phyloP scores from a whole-genome alignment of 352 stramenopile genomes.

The Phytophthora cactorum region DNA sequence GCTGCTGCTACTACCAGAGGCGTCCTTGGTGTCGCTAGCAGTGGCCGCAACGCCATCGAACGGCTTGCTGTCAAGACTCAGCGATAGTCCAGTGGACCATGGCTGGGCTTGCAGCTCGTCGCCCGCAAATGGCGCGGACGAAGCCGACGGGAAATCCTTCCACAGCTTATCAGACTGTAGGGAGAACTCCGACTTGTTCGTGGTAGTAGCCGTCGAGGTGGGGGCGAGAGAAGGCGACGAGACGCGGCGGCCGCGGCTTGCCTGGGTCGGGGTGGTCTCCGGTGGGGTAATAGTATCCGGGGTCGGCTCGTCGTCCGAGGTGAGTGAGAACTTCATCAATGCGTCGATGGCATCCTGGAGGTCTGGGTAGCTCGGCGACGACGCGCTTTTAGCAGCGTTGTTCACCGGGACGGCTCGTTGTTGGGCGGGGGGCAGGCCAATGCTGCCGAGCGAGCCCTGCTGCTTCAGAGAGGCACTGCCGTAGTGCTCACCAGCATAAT shows the following conservation, averaged over 20 bases:
- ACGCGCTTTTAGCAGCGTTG: slow-evolving; percentile 36
- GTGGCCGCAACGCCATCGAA: slow-evolving; percentile 38
- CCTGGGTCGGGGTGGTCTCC: slow-evolving; percentile 20
- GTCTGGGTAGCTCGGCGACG: slow-evolving; percentile 66
- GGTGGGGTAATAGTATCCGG: slow-evolving; percentile 42
- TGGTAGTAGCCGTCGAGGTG: slow-evolving; percentile 14
- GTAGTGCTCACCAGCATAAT: slow-evolving; percentile 63
- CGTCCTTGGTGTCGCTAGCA: slow-evolving; percentile 31
- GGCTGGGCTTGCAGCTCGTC: slow-evolving; percentile 56
- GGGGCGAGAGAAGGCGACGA: slow-evolving; percentile 30
- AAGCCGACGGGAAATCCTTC: slow-evolving; percentile 74
- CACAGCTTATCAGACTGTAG: slow-evolving; percentile 74
- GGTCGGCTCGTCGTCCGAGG: slow-evolving; percentile 47
- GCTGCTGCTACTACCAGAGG: slow-evolving; percentile 46
- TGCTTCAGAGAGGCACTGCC: slow-evolving; percentile 35
- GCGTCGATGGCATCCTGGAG: slow-evolving; percentile 89
- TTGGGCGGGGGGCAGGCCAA: slow-evolving; percentile 37
- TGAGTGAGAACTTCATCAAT: slow-evolving; percentile 88
- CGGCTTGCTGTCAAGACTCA: slow-evolving; percentile 64
- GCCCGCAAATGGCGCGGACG: slow-evolving; percentile 26
- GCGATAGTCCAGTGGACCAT: slow-evolving; percentile 65
- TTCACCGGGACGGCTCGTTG: slow-evolving; percentile 28
- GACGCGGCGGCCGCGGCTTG: slow-evolving; percentile 15
- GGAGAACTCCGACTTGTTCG: slow-evolving; percentile 61
- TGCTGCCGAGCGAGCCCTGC: slow-evolving; percentile 44